Evolutionary conservation across 2,329 filamentous ascomycete species (phyloP).

Genomic region (Lachnellula occidentalis): DNA sequence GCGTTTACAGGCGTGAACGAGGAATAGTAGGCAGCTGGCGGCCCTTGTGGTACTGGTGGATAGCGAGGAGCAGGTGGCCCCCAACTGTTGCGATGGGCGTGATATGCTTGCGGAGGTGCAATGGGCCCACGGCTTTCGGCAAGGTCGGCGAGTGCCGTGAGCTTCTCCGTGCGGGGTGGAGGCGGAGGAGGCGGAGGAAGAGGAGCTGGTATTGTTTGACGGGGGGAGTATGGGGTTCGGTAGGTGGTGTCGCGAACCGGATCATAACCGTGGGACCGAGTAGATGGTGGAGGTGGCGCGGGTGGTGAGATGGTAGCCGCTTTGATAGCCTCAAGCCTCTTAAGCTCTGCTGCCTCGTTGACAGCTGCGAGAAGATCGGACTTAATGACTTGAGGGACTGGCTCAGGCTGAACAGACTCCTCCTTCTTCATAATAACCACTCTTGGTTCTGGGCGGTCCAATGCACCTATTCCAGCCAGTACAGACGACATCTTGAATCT

Average conservation of each 20-base stretch:
- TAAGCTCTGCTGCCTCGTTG: constrained; percentile 3
- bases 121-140: constrained; percentile 2
- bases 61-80: constrained; percentile 4
- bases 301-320: constrained; percentile 9
- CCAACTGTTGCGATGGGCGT: not conserved
- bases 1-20: not conserved
- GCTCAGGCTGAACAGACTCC: not conserved
- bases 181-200: constrained; percentile 4
- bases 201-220: constrained; percentile 2
- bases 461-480: constrained; percentile 5
- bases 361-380: constrained; percentile 7
- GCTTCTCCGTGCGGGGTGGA: constrained; percentile 1
- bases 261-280: constrained; percentile 13
- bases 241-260: constrained; percentile 15
- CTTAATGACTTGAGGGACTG: not conserved
- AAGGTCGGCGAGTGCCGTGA: constrained; percentile 11
- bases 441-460: constrained; percentile 4
- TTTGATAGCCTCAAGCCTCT: not conserved
- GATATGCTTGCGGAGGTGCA: constrained; percentile 1
- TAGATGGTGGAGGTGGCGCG: constrained; percentile 8
- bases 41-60: constrained; percentile 2
- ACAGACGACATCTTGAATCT: constrained; percentile 9
- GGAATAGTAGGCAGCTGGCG: not conserved
- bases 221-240: constrained; percentile 6
- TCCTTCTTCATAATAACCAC: not conserved